These are phyloP conservation scores for Blastomyces parvus DNA, from an alignment of 2,329 filamentous ascomycete genomes.

Conservation along the genomic window DNA sequence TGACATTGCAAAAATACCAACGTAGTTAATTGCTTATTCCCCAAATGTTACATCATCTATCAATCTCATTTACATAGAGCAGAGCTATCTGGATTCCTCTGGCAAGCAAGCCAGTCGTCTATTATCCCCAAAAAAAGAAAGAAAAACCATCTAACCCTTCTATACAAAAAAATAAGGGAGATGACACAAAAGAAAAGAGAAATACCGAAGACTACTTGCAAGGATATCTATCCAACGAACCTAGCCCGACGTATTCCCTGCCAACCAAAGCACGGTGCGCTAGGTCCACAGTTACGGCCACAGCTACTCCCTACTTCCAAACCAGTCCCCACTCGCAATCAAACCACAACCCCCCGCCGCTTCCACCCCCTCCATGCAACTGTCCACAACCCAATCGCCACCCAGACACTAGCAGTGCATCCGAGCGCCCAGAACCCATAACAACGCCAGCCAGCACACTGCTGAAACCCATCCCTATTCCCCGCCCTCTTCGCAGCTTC, in stretches of 20 bases:
- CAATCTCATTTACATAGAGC: not conserved
- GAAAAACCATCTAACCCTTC: not conserved
- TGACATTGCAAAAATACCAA: not conserved
- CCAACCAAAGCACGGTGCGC: too few species aligned
- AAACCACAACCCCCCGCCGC: conserved; percentile 62
- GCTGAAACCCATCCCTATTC: conserved; percentile 34
- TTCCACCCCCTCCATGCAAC: conserved; percentile 85
- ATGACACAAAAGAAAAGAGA: not conserved
- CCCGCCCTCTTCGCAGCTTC: conserved; percentile 30
- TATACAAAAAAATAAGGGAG: not conserved
- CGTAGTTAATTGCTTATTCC: not conserved
- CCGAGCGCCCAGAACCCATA: conserved; percentile 87
- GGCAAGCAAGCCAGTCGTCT: not conserved
- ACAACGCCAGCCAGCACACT: conserved; percentile 75
- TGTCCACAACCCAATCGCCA: conserved; percentile 61
- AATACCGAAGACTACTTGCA: too few species aligned
- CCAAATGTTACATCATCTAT: not conserved
- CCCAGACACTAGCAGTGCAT: conserved; percentile 59
- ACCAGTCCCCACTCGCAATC: conserved; percentile 3
- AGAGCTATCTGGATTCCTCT: not conserved
- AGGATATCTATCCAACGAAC: too few species aligned
- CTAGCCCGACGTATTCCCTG: too few species aligned
- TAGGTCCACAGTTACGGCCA: too few species aligned
- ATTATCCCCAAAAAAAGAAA: not conserved
- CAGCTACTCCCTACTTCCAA: not conserved